Evolutionary conservation across 495 filamentous ascomycete genomes (phyloP), one percentile per base, ranked within the genome.

Genomic region (Oidiodendron maius): DNA sequence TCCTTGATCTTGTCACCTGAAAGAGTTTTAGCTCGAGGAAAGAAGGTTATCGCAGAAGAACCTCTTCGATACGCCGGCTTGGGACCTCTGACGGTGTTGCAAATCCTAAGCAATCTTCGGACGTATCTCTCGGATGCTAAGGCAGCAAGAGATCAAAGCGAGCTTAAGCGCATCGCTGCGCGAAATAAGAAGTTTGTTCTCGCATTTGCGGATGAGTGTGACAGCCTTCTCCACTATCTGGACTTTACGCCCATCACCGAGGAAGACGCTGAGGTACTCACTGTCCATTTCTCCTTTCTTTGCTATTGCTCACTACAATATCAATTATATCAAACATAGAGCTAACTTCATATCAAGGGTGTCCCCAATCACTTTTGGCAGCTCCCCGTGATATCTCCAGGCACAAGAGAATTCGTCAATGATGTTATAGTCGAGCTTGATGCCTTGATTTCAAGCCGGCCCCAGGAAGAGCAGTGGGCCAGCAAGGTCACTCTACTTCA

Each of bases 141-240:
- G 24, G 44, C 18, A 4, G 32, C 52, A 16, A 39, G 39, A 42
- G 37, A 40, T 15, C 25, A 25, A 18, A 34, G 18, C 8, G 22
- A 44, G 20, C 15, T 46, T 4, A 57, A 51, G 36, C 25, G 40
- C 22, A 62, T 62, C 16, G 53, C 59, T 2, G 52, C 38, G 22
- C 17, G 56, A 28, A 62, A 62, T 20, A 62, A 62, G 51, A 59
- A 55, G 28, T 59, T 48, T 32, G 39, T 50, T 20, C 49, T 62
- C 32, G 50, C 56, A 0, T 59, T 59, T 46, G 53, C 39, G 5
- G 35, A 52, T 45, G 59, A 61, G 9, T 62, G 56, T 41, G 45
- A 55, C 25, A 26, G 17, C 4, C 45, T 62, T 0, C 55, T 62
- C 20, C 22, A 57, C 13, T 55, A 57, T 39, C 25, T 60, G 22